Conservation (phyloP, 352 stramenopile species). For the Blastocystis sp. region DNA sequence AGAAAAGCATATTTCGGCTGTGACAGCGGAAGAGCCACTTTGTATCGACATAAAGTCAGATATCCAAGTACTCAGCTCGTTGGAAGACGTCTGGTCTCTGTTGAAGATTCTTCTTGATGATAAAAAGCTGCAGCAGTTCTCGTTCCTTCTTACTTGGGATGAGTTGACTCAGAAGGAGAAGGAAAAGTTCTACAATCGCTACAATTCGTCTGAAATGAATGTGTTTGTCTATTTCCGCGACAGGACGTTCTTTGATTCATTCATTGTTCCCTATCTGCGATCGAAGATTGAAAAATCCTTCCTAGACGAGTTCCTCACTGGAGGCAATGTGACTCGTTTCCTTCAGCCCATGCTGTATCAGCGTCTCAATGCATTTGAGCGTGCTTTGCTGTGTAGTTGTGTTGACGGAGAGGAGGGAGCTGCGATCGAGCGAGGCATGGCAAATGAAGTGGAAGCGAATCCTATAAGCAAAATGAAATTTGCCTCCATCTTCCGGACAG, state of each 20-base stretch:
- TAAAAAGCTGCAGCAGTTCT: constrained; percentile 58
- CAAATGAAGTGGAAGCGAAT: constrained; percentile 64
- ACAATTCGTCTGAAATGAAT: constrained; percentile 69
- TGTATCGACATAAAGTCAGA: neutral
- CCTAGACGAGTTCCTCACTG: constrained; percentile 69
- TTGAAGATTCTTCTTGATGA: neutral
- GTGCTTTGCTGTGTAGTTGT: constrained; percentile 65
- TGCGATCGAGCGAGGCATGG: constrained; percentile 59
- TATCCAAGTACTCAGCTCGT: neutral
- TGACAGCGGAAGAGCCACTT: constrained; percentile 63
- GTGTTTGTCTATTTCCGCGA: constrained; percentile 71
- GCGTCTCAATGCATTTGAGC: constrained; percentile 67
- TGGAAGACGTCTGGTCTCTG: neutral
- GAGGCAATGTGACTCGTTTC: constrained; percentile 66
- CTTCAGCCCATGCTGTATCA: constrained; percentile 65
- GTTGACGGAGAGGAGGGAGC: constrained; percentile 59
- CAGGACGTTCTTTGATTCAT: constrained; percentile 67
- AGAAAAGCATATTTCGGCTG: constrained; percentile 65
- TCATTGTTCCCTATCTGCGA: constrained; percentile 66
- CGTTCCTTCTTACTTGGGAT: constrained; percentile 67
- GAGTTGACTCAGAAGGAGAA: constrained; percentile 63
- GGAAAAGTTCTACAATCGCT: constrained; percentile 66
- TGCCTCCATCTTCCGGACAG: constrained; percentile 65
- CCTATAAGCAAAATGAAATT: constrained; percentile 66
- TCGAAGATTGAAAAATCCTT: constrained; percentile 70